Base-by-base conservation (phyloP, 169 alveolate genomes). In the Plasmodium knowlesi region DNA sequence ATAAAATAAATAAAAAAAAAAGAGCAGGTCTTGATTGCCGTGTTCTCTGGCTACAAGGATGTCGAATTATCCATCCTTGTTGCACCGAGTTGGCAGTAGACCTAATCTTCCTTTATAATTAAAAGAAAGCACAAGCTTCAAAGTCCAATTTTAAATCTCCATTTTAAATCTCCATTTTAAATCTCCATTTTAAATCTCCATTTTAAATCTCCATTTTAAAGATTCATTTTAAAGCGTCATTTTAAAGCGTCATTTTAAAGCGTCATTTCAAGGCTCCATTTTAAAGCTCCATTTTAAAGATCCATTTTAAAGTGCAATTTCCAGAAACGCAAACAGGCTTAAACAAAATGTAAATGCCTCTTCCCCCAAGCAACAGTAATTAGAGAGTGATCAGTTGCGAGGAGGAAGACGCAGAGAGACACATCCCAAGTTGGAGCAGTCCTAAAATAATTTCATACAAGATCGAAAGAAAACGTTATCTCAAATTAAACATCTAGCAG, bases 1-100 rank as follows among this genome's bases (percentile, higher is more conserved):
- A n/a, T n/a, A n/a, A n/a, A n/a, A n/a, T n/a, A 74, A 72, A 73
- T 30, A 50, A 80, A 9, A 80, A 85, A 73, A 46, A 84, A 72
- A 83, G 57, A 84, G 73, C 39, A 85, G 37, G 78, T 50, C 61
- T 73, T 50, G 78, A 53, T 53, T 82, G 32, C 81, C 78, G 28
- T 34, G 19, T 73, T 85, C 78, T 53, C 53, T 83, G 80, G 93
- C 61, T 50, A 80, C 30, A 19, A 67, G 67, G 73, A 28, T 32
- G 78, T 22, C 39, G 8, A 50, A 34, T 61, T 16, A 30, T 4
- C 32, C 61, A 50, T n/a, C 84, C 28, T n/a, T 85, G 30, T 85
- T 73, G 74, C 78, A 73, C 61, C 19, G 80, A 43, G 46, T 72
- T 84, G 78, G 78, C 34, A 83, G 37, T 12, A 84, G 39, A 84